Percentiles rank a stretch among this genome's conserved stretches.
Conservation (phyloP, 208 protist genomes). For the Acanthamoeba triangularis region DNA sequence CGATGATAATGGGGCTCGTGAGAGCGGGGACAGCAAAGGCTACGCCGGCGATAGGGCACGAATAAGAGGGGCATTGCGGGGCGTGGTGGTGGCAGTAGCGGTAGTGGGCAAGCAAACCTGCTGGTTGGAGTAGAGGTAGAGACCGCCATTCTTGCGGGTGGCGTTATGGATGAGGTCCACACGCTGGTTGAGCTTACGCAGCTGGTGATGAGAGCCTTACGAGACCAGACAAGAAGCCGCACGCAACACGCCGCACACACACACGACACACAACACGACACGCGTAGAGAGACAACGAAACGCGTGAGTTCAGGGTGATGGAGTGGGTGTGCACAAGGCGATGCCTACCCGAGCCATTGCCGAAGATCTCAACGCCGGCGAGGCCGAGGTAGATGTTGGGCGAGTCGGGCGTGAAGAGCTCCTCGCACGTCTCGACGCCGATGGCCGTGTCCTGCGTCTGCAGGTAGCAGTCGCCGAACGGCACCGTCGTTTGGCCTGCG, state of each 20-base stretch:
- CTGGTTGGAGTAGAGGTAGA: conserved; percentile 94
- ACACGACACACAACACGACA: too few species aligned
- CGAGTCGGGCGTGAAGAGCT: conserved; percentile 92
- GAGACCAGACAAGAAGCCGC: conserved; percentile 76
- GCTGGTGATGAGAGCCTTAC: conserved; percentile 91
- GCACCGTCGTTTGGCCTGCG: conserved; percentile 78
- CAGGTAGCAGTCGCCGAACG: conserved; percentile 88
- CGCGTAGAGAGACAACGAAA: too few species aligned
- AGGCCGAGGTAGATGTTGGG: conserved; percentile 90
- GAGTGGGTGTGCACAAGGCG: background rate
- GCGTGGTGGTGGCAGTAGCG: too few species aligned
- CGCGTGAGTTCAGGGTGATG: background rate
- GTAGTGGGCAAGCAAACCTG: background rate
- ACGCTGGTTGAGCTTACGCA: conserved; percentile 91
- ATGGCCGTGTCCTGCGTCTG: conserved; percentile 82
- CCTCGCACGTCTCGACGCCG: conserved; percentile 91
- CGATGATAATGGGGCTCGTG: too few species aligned
- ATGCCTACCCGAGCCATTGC: conserved; percentile 73
- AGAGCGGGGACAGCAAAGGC: too few species aligned
- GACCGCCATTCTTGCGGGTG: conserved; percentile 85
- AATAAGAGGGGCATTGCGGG: too few species aligned
- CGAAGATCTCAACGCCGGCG: conserved; percentile 90
- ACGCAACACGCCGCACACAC: too few species aligned
- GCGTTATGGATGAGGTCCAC: conserved; percentile 91
- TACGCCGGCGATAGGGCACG: too few species aligned